Conservation (phyloP, 2,329 filamentous ascomycete species). For the Rutstroemia sp. region DNA sequence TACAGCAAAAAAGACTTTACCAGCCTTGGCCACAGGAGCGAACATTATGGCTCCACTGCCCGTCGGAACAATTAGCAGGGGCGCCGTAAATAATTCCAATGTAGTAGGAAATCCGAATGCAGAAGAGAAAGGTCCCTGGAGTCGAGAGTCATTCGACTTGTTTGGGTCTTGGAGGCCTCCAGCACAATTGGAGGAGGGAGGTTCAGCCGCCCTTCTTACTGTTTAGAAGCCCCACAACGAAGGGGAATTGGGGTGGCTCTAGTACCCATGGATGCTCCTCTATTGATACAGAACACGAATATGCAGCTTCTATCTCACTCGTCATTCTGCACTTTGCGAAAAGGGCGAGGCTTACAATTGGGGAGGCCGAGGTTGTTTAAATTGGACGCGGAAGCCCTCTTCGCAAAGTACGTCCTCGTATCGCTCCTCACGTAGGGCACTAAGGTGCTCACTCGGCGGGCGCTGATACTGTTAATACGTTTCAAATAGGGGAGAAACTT, state of each 20-base stretch:
- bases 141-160: constrained; percentile 31
- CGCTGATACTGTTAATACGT: not conserved
- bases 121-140: constrained; percentile 26
- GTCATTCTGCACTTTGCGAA: too few species aligned
- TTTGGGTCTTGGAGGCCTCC: constrained; percentile 25
- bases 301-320: too few species aligned
- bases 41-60: constrained; percentile 13
- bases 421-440: not conserved
- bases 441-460: not conserved
- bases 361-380: not conserved
- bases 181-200: not conserved
- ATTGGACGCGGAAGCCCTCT: not conserved
- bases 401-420: not conserved
- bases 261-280: too few species aligned
- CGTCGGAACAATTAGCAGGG: not conserved
- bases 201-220: too few species aligned
- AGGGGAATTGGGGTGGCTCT: too few species aligned
- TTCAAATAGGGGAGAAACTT: not conserved
- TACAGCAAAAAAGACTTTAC: constrained; percentile 18
- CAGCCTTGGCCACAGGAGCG: constrained; percentile 5
- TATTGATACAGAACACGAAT: too few species aligned
- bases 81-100: not conserved
- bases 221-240: too few species aligned
- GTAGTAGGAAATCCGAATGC: not conserved
- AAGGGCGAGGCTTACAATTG: too few species aligned